Conservation (phyloP, 768 basidiomycete genomes). For the Gyrodon lividus region DNA sequence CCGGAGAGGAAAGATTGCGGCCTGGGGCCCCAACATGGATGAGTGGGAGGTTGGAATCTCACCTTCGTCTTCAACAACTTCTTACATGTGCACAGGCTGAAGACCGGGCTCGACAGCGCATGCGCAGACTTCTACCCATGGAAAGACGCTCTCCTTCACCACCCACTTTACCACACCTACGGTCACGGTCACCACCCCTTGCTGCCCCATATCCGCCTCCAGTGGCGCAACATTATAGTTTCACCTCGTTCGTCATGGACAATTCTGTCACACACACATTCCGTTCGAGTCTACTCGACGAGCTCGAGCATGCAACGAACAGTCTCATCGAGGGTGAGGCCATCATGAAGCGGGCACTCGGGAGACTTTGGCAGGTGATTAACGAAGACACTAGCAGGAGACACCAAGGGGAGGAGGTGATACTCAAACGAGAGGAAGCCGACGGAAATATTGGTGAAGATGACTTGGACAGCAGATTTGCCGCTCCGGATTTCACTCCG, state of each 20-base stretch:
- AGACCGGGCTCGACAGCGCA: conserved; percentile 78
- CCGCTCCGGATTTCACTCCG: conserved; percentile 67
- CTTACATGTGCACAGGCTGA: conserved; percentile 53
- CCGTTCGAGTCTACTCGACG: conserved; percentile 73
- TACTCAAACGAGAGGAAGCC: conserved; percentile 69
- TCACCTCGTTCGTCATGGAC: conserved; percentile 84
- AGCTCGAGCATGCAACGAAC: conserved; percentile 80
- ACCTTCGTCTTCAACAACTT: conserved; percentile 6
- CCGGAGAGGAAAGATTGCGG: conserved; percentile 74
- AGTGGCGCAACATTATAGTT: conserved; percentile 64
- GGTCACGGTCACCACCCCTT: conserved; percentile 77
- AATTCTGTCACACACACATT: conserved; percentile 82
- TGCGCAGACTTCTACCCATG: conserved; percentile 62
- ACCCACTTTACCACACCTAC: conserved; percentile 70
- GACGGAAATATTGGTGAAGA: conserved; percentile 50
- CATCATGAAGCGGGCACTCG: conserved; percentile 67
- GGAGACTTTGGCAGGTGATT: conserved; percentile 79
- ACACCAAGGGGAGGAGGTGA: conserved; percentile 38
- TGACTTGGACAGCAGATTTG: conserved; percentile 42
- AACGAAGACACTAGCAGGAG: conserved; percentile 60
- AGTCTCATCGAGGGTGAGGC: conserved; percentile 83
- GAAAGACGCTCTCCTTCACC: conserved; percentile 69
- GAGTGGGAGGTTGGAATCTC: conserved; percentile 71
- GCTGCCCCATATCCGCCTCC: conserved; percentile 74
- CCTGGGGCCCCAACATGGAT: conserved; percentile 82